A percentile compares a stretch with the other conserved stretches of the same genome.
These are phyloP conservation scores for Acer yangbiense DNA, from an alignment of 345 rosid species.

Conservation along the genomic window DNA sequence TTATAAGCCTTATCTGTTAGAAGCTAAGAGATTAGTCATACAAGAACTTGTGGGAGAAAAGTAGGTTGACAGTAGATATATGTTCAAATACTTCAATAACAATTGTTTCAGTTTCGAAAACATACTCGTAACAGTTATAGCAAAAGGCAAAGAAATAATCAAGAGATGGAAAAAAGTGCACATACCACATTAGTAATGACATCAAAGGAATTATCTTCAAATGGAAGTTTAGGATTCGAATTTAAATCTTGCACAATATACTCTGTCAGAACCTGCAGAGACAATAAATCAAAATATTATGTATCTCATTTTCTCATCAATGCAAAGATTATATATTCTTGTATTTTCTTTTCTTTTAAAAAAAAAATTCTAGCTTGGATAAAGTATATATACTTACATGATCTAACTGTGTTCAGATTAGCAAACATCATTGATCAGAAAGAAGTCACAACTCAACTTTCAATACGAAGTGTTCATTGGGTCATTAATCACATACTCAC, in stretches of 20 bases:
- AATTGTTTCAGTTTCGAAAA: neutral
- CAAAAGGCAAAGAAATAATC: neutral
- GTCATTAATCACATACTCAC: neutral
- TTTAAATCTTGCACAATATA: constrained; percentile 85
- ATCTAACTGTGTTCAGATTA: no score
- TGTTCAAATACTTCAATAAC: neutral
- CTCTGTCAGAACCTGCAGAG: constrained; percentile 66
- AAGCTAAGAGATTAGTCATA: neutral
- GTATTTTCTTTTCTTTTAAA: no score
- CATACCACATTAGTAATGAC: constrained; percentile 85
- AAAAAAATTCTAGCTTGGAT: no score
- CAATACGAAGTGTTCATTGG: neutral
- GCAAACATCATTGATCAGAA: neutral
- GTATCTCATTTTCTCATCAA: constrained; percentile 7
- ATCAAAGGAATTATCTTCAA: constrained; percentile 81
- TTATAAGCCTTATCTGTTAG: neutral
- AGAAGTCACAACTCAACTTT: neutral
- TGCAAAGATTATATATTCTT: neutral
- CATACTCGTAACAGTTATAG: neutral
- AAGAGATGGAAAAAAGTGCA: constrained; percentile 4
- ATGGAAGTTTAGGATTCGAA: constrained; percentile 70
- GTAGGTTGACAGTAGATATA: neutral
- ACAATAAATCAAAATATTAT: constrained; percentile 7
- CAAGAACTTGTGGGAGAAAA: neutral
- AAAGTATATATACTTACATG: no score